Evolutionary conservation across 805 yeast genomes (phyloP), one percentile per base, ranked within the genome.

Genomic region (Ogataea saltuana): DNA sequence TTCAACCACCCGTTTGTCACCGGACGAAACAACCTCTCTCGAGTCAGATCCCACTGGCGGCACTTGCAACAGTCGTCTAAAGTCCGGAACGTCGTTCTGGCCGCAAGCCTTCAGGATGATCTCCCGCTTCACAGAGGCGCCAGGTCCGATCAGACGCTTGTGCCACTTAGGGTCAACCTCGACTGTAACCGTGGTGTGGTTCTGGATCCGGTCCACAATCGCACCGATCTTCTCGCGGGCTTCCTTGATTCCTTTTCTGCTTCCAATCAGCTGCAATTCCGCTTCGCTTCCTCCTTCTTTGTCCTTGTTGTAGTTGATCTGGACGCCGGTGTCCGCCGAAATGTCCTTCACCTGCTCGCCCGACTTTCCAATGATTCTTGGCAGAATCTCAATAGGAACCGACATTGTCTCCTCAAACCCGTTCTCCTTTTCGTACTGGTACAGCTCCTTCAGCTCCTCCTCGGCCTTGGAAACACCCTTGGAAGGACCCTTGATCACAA

Each of bases 281-380:
- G 81, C 83, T 41, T 58, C 40, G 21, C 38, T 38, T 4, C 81
- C 85, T 12, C 68, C 49, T 41, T 75, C 82, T 38, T 70, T 71
- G 18, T 70, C 73, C 52, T 73, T 68, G 46, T 61, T 59, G 51
- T 71, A 69, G 39, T 64, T 59, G 62, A 79, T 72, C 51, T 81
- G 83, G 39, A 81, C 78, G 34, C 83, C 86, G 28, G 81, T 68
- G 30, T 75, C 78, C 39, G 83, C 89, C 48, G 87, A 78, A 45
- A 95, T 83, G 58, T 85, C 87, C 49, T 82, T 85, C 58, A 93
- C 84, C 39, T 75, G 77, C 48, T 87, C 91, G 61, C 98, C 97
- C 47, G 75, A 73, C 59, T 85, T 88, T 57, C 99, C 99, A 61
- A 93, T 89, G 45, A 93, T 81, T 60, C 88, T 76, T 16, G 97